Percentiles rank a stretch among this genome's conserved stretches.
Evolutionary conservation across 805 yeast genomes (phyloP).

Genomic region (Candida taoyuanica): DNA sequence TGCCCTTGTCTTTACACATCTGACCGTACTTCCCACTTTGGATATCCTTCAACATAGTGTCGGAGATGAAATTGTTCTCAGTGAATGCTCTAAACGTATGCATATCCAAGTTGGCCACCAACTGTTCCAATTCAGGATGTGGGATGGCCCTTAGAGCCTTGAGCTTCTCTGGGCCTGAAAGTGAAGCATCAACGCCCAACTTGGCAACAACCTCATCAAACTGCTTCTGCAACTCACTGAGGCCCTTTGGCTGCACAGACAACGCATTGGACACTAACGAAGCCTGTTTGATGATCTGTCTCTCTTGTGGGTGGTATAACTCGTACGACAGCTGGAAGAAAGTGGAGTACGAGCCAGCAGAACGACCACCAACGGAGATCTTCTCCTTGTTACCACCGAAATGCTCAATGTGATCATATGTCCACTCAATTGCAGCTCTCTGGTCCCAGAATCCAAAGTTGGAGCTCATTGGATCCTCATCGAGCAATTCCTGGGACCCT

Average conservation of each 20-base stretch:
- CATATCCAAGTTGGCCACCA: conserved; percentile 16
- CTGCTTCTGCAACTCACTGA: conserved; percentile 28
- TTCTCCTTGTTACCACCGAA: conserved; percentile 45
- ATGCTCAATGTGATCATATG: conserved; percentile 33
- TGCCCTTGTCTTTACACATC: conserved; percentile 18
- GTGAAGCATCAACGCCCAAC: conserved; percentile 20
- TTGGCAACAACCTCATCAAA: conserved; percentile 31
- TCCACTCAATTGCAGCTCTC: conserved; percentile 43
- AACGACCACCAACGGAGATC: conserved; percentile 42
- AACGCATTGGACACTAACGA: conserved; percentile 34
- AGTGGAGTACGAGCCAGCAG: conserved; percentile 45
- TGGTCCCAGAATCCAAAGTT: conserved; percentile 38
- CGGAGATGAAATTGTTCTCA: conserved; percentile 34
- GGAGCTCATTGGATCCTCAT: conserved; percentile 29
- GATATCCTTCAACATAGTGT: conserved; percentile 30
- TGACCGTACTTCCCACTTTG: conserved; percentile 27
- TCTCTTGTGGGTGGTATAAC: conserved; percentile 35
- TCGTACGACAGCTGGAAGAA: conserved; percentile 40
- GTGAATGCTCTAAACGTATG: conserved; percentile 38
- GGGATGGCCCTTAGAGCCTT: conserved; percentile 23
- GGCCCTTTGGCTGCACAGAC: conserved; percentile 35
- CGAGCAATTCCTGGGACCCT: conserved; percentile 23
- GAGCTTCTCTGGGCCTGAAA: conserved; percentile 9
- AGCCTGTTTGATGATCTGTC: conserved; percentile 36
- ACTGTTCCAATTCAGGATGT: conserved; percentile 3